Percentiles rank a stretch among this genome's conserved stretches.
These are phyloP conservation scores for Trichoderma guizhouense DNA, from an alignment of 2,329 filamentous ascomycete genomes.

Conservation along the genomic window DNA sequence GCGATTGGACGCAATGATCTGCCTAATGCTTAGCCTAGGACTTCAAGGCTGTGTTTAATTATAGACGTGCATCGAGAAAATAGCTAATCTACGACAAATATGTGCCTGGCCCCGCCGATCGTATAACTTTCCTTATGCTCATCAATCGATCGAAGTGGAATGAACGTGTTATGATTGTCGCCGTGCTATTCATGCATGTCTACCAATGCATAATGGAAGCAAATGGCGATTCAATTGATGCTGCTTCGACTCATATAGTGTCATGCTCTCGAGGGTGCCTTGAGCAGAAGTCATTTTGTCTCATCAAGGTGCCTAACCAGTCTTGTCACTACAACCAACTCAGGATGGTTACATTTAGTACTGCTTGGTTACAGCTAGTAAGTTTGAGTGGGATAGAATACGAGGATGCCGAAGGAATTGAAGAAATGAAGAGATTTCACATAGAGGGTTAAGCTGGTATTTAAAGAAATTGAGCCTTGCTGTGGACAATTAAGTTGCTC, in stretches of 20 bases:
- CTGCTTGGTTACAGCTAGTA: background rate
- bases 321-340: background rate
- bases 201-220: background rate
- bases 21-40: background rate
- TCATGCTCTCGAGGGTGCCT: background rate
- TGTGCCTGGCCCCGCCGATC: background rate
- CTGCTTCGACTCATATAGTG: background rate
- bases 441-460: background rate
- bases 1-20: background rate
- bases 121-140: background rate
- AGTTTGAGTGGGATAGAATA: background rate
- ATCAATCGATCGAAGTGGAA: background rate
- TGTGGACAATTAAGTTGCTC: background rate
- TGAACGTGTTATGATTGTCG: background rate
- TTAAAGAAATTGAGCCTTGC: background rate
- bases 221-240: background rate
- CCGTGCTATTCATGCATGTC: background rate
- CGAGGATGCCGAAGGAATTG: background rate
- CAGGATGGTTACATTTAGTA: fast-evolving
- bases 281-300: background rate
- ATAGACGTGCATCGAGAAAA: background rate
- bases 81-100: background rate
- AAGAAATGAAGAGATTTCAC: background rate
- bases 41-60: background rate
- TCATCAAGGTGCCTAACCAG: background rate